Conservation (phyloP, 768 basidiomycete genomes). For the Kwoniella sp. region DNA sequence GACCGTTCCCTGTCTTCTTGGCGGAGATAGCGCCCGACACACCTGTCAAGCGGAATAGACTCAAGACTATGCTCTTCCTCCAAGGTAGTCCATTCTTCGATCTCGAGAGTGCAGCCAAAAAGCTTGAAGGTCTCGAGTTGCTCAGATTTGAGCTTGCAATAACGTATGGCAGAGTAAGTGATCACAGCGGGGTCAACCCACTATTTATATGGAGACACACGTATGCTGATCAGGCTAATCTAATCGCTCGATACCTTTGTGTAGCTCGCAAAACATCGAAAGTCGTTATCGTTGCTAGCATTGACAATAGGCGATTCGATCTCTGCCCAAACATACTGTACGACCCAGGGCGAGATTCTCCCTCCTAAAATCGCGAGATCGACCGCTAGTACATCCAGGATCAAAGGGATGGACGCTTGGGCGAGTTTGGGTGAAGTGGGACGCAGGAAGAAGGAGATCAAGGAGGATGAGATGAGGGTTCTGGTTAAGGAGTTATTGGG, state of each 20-base stretch:
- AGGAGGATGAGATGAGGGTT: conserved; percentile 62
- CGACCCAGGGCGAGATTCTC: conserved; percentile 74
- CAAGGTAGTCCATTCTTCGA: conserved; percentile 76
- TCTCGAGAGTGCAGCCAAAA: conserved; percentile 58
- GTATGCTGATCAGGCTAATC: not conserved
- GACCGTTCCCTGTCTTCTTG: conserved; percentile 63
- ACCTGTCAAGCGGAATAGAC: conserved; percentile 68
- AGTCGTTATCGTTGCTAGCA: conserved; percentile 69
- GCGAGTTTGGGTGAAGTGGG: conserved; percentile 58
- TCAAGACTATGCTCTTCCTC: conserved; percentile 77
- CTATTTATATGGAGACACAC: not conserved
- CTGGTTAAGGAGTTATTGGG: conserved; percentile 72
- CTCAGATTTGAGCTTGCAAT: conserved; percentile 76
- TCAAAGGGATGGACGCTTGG: conserved; percentile 61
- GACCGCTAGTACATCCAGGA: conserved; percentile 60
- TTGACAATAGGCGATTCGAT: conserved; percentile 69
- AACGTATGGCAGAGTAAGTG: conserved; percentile 73
- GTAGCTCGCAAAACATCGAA: conserved; percentile 64
- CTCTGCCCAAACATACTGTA: conserved; percentile 84
- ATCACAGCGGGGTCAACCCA: too few relatives aligned
- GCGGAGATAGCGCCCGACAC: conserved; percentile 81
- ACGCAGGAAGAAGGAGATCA: conserved; percentile 55
- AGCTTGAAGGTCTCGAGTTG: conserved; percentile 62
- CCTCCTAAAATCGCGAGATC: conserved; percentile 63
- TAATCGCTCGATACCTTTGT: not conserved